Evolutionary conservation across 169 alveolate genomes (phyloP), one percentile per base, ranked within the genome.

Genomic region (Plasmodium cynomolgi): DNA sequence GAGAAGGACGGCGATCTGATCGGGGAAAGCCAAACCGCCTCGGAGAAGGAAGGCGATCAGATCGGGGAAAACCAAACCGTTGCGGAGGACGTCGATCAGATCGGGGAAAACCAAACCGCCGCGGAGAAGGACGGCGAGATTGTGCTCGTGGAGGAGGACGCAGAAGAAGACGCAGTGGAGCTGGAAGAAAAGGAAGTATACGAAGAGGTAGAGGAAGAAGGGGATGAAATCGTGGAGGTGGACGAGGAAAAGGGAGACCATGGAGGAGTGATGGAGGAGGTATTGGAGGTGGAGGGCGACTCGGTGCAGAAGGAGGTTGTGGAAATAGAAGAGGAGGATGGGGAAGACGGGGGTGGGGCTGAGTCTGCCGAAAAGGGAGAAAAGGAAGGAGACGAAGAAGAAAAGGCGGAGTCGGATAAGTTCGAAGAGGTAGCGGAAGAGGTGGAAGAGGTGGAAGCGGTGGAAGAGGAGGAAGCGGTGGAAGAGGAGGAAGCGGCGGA

Each of bases 251-350:
- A 74, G 23, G 83, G 8, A 74, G 23, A 1, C 8, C 26, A 23
- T 4, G 83, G 0, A 29, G 44, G n/a, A 29, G 56, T 20, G 29
- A 44, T 6, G 5, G 56, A 20, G 41, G 83, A 5, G 39, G 83
- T 20, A 20, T 13, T 23, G 41, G 9, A 3, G 23, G 41, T 74
- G 58, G 77, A 81, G 15, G 39, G 58, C 1, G 74, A 81, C 31
- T 29, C 23, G 54, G 84, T 1, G 68, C 34, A 26, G 26, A 50
- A 86, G 41, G 31, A 62, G 8, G 56, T 1, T 74, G 83, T 62
- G 39, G 94, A 93, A 3, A 91, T 39, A 6, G 47, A 72, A 26
- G 95, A 91, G 33, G 91, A 90, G 81, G 95, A 26, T 8, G 86
- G 4, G 17, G 68, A n/a, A n/a, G n/a, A 39, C 41, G 23, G 15